Percentiles rank a stretch among this genome's conserved stretches.
phyloP scores from a whole-genome alignment of 768 basidiomycete species.

The Tubosaeta brunneosetosa region DNA sequence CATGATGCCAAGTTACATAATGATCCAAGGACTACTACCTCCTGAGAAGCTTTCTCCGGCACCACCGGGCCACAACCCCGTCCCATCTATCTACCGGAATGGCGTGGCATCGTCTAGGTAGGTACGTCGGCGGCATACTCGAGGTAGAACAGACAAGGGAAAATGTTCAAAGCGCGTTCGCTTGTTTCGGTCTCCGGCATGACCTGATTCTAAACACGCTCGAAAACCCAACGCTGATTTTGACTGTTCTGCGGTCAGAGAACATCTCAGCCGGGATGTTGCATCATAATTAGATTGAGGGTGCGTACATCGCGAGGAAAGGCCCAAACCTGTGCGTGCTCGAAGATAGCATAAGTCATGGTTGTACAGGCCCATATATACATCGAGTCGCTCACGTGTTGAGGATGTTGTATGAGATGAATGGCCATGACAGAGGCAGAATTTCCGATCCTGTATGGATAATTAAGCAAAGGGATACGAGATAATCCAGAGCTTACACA shows the following conservation, averaged over 20 bases:
- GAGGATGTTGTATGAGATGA: neutral
- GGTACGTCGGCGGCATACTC: too few relatives aligned
- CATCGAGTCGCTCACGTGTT: slow-evolving; percentile 1
- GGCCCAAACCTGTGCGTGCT: neutral
- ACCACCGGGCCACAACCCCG: too few relatives aligned
- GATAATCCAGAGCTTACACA: neutral
- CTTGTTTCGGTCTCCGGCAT: too few relatives aligned
- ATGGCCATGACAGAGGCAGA: slow-evolving; percentile 4
- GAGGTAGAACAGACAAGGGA: neutral
- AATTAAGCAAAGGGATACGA: too few relatives aligned
- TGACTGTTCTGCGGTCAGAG: neutral
- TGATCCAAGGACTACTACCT: too few relatives aligned
- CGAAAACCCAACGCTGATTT: slow-evolving; percentile 12
- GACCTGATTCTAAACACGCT: neutral
- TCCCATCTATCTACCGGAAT: too few relatives aligned
- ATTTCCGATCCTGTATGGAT: slow-evolving; percentile 2
- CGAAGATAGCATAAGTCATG: neutral
- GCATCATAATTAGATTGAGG: neutral
- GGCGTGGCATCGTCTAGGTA: too few relatives aligned
- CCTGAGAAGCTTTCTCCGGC: too few relatives aligned
- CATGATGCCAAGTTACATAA: too few relatives aligned
- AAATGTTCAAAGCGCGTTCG: neutral
- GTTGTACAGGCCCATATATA: neutral
- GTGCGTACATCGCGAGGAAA: slow-evolving; percentile 2
- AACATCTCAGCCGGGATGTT: neutral